A percentile compares a stretch with the other conserved stretches of the same genome.
These are phyloP conservation scores for Hymenoscyphus infarciens DNA, from an alignment of 2,329 filamentous ascomycete genomes.

Conservation along the genomic window DNA sequence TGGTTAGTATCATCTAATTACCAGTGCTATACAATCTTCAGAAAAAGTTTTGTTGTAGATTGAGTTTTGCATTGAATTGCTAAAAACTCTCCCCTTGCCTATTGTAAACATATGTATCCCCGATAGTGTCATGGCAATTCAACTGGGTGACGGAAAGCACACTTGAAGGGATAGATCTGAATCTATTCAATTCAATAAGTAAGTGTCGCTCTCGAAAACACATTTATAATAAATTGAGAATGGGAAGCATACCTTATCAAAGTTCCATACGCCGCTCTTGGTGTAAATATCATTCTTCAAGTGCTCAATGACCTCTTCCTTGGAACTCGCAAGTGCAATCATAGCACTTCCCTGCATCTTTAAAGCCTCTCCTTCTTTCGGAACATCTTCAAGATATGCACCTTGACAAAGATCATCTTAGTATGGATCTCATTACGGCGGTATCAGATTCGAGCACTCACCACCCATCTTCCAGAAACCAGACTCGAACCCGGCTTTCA, in stretches of 20 bases:
- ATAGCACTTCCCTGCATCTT: slow-evolving; percentile 64
- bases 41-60: background rate
- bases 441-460: slow-evolving; percentile 15
- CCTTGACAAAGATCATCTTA: slow-evolving; percentile 42
- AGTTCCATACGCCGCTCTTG: slow-evolving; percentile 73
- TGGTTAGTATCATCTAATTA: background rate
- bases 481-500: slow-evolving; percentile 49
- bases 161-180: slow-evolving; percentile 19
- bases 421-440: background rate
- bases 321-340: slow-evolving; percentile 61
- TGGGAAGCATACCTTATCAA: slow-evolving; percentile 52
- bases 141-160: slow-evolving; percentile 12
- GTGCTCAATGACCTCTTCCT: slow-evolving; percentile 64
- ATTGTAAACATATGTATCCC: background rate
- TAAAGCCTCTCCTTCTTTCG: slow-evolving; percentile 53
- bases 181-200: slow-evolving; percentile 3
- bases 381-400: slow-evolving; percentile 63
- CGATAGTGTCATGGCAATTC: background rate
- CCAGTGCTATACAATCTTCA: background rate
- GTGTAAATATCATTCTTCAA: slow-evolving; percentile 72
- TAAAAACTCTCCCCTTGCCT: background rate
- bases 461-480: slow-evolving; percentile 60
- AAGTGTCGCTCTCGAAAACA: background rate
- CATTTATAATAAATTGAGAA: background rate
- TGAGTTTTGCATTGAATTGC: background rate